Base-by-base conservation (phyloP, 306 rosid genomes). In the Pueraria montana region DNA sequence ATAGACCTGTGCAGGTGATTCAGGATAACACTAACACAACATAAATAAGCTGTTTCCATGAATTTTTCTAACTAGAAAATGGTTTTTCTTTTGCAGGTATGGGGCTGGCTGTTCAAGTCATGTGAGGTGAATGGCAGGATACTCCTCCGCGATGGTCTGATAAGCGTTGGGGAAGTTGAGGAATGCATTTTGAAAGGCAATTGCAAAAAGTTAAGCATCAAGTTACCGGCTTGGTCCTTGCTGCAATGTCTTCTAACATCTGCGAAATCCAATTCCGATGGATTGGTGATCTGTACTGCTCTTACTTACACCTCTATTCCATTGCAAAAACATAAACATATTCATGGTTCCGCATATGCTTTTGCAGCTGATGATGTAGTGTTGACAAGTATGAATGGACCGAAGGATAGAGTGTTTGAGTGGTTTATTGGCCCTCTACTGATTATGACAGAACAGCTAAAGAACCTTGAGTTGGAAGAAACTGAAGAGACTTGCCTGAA, bases 31-130 rank as follows among this genome's bases (percentile, higher is more conserved):
- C 9, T 8, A 8, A 34, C 40, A 4, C 10, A 20, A 58, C 32
- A 66, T 34, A 56, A 46, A 9, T 18, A 45, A 36, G 61, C 17
- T 48, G 8, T 73, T 34, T 67, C 64, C 14, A 36, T 8, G 27
- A 46, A 6, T 26, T 70, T 52, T 45, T 52, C 55, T 61, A 62
- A 46, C 52, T 55, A 27, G 20, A 12, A 40, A 40, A 38, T 10
- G 49, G 12, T 24, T 42, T 67, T 42, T 32, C 63, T 63, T 72
- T 81, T 76, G 5, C 79, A 94, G 98, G 89, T 91, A 13, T 94
- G 97, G 95, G 97, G 89, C 72, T 94, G 95, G 95, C 87, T 94
- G 48, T 94, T 91, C 75, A 89, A 87, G 84, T 92, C 98, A 13
- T 94, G 93, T 30, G 91, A 89, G 77, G 89, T 91, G 52, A 87